A percentile compares a stretch with the other conserved stretches of the same genome.
Conservation (phyloP, 331 rosid species). For the Arachis monticola region DNA sequence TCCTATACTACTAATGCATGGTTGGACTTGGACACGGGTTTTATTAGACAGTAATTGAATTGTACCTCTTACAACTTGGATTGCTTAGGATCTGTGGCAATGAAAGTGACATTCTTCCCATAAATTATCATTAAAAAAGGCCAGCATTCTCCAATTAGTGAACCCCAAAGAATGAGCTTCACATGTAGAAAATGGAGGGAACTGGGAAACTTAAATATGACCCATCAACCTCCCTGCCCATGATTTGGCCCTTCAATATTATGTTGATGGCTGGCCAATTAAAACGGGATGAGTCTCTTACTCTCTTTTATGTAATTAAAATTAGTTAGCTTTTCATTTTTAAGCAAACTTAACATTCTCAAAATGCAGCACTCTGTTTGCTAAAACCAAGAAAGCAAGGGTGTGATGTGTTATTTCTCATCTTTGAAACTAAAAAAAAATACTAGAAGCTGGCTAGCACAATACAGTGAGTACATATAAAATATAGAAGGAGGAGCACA, state of each 20-base stretch:
- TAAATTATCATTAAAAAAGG: constrained; percentile 9
- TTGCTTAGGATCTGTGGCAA: constrained; percentile 30
- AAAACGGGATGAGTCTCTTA: not conserved
- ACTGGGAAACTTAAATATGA: constrained; percentile 41
- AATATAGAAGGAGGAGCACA: not conserved
- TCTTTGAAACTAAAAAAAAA: no score
- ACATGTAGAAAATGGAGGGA: constrained; percentile 21
- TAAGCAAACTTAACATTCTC: no score
- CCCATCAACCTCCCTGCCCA: constrained; percentile 44
- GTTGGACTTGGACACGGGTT: not conserved
- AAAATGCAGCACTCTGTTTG: constrained; percentile 13
- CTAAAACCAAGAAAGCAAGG: constrained; percentile 17
- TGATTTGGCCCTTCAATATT: no score
- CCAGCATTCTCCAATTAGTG: constrained; percentile 38
- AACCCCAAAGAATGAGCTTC: constrained; percentile 10
- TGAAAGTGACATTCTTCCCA: constrained; percentile 23
- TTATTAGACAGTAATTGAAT: not conserved
- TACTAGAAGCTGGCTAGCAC: not conserved
- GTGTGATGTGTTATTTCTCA: no score
- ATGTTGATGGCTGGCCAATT: not conserved
- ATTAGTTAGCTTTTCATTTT: no score
- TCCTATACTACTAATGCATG: not conserved
- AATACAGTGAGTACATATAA: not conserved
- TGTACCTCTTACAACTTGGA: constrained; percentile 21
- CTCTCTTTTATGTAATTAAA: no score